Conservation (phyloP, 306 rosid species). For the Sphenostylis stenocarpa region DNA sequence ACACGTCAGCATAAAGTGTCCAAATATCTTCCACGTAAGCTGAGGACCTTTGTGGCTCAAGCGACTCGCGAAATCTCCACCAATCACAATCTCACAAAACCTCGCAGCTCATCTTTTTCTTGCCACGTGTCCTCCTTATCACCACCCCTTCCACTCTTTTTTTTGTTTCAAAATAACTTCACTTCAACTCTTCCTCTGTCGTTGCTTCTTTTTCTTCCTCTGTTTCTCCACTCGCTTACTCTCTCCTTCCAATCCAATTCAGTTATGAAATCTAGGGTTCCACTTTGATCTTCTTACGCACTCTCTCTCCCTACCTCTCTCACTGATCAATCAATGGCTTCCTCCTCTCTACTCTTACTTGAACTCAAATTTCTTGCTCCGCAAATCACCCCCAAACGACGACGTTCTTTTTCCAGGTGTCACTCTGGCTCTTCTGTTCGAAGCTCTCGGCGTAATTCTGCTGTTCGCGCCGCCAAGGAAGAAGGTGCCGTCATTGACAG, state of each 20-base stretch:
- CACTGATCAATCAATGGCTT: slow-evolving; percentile 47
- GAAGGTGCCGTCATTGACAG: slow-evolving; percentile 58
- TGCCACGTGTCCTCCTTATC: slow-evolving; percentile 69
- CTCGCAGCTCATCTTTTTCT: slow-evolving; percentile 42
- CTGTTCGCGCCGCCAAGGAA: slow-evolving; percentile 49
- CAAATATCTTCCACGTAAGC: slow-evolving; percentile 28
- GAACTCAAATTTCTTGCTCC: slow-evolving; percentile 67
- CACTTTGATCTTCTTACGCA: slow-evolving; percentile 19
- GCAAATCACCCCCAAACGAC: slow-evolving; percentile 43
- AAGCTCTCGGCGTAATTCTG: slow-evolving; percentile 15
- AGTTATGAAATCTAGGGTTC: slow-evolving; percentile 50
- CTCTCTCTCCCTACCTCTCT: not conserved
- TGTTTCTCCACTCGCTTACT: not conserved
- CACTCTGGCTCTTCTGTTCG: slow-evolving; percentile 26
- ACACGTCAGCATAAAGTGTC: slow-evolving; percentile 45
- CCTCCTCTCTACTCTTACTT: slow-evolving; percentile 46
- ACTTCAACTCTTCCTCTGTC: not conserved
- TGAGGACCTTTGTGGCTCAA: slow-evolving; percentile 36
- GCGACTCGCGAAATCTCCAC: slow-evolving; percentile 18
- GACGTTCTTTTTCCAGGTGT: slow-evolving; percentile 35
- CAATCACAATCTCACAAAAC: slow-evolving; percentile 52
- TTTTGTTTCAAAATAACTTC: not conserved
- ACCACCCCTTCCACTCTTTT: slow-evolving; percentile 33
- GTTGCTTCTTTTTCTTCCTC: not conserved
- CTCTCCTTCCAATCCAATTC: not conserved